Conservation (phyloP, 371 early-diverging fungal species). For the Zychaea mexicana region DNA sequence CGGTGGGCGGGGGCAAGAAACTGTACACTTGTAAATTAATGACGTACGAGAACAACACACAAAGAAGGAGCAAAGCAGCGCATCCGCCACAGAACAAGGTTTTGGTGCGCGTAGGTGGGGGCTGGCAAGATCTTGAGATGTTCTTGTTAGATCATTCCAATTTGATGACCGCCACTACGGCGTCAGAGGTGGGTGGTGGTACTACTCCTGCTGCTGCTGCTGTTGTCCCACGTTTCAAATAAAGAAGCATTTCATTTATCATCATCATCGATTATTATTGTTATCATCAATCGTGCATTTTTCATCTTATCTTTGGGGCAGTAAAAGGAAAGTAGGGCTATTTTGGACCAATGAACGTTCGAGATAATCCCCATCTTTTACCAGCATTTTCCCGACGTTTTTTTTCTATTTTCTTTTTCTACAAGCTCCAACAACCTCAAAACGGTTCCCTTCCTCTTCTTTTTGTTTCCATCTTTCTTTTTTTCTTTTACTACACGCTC, state of each 20-base stretch:
- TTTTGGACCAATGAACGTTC: neutral
- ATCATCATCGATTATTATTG: neutral
- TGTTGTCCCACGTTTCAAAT: constrained; percentile 5
- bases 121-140: constrained; percentile 69
- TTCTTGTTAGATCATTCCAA: constrained; percentile 56
- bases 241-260: no score
- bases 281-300: neutral
- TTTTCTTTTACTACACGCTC: neutral
- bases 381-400: constrained; percentile 1
- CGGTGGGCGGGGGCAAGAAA: constrained; percentile 46
- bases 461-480: neutral
- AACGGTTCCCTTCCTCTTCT: neutral
- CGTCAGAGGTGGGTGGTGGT: no score
- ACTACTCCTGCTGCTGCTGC: neutral
- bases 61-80: constrained; percentile 11
- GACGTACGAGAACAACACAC: constrained; percentile 34
- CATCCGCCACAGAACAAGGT: constrained; percentile 53
- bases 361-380: neutral
- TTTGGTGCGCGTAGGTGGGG: constrained; percentile 69
- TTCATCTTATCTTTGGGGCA: constrained; percentile 3
- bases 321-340: neutral
- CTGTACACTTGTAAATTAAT: constrained; percentile 53
- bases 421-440: constrained; percentile 1
- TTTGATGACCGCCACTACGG: constrained; percentile 30
- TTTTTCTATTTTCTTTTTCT: constrained; percentile 1